These are phyloP conservation scores for Ramularia endophylla DNA, from an alignment of 2,329 filamentous ascomycete species.

Conservation along the genomic window DNA sequence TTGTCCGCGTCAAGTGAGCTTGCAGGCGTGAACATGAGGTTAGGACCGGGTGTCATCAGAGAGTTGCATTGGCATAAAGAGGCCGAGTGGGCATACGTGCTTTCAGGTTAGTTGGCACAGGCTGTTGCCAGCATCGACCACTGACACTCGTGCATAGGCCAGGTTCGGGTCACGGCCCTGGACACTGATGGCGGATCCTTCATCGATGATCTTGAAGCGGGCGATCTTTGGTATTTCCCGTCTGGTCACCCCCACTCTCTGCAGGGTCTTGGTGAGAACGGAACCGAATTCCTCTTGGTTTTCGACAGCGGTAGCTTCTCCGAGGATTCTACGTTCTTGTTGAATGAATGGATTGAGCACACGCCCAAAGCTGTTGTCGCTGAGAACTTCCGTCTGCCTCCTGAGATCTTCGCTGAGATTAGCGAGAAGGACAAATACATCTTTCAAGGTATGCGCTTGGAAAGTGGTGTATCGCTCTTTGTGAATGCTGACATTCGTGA, in stretches of 20 bases:
- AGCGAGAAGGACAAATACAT: conserved; percentile 68
- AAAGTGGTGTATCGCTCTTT: conserved; percentile 30
- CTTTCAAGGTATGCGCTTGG: conserved; percentile 51
- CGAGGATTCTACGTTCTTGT: conserved; percentile 63
- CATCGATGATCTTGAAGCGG: conserved; percentile 68
- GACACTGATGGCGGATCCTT: conserved; percentile 72
- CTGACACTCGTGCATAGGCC: conserved; percentile 38
- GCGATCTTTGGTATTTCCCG: conserved; percentile 78
- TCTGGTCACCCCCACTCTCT: conserved; percentile 71
- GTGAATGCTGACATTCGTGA: conserved; percentile 19
- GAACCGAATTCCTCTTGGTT: conserved; percentile 58
- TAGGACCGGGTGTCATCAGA: conserved; percentile 65
- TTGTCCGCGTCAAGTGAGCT: conserved; percentile 62
- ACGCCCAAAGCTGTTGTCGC: conserved; percentile 66
- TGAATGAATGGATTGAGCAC: conserved; percentile 69
- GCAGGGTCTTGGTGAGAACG: conserved; percentile 63
- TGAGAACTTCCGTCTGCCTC: conserved; percentile 69
- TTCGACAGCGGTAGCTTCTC: conserved; percentile 56
- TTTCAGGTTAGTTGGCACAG: conserved; percentile 28
- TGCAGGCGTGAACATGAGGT: conserved; percentile 72
- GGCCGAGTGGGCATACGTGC: conserved; percentile 71
- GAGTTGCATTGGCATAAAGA: conserved; percentile 79
- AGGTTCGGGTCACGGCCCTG: conserved; percentile 65
- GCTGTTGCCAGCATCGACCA: too few relatives aligned
- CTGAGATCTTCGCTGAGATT: conserved; percentile 63